Percentiles rank a stretch among this genome's conserved stretches.
phyloP scores from a whole-genome alignment of 768 basidiomycete species.

The Tylopilus rubrobrunneus region DNA sequence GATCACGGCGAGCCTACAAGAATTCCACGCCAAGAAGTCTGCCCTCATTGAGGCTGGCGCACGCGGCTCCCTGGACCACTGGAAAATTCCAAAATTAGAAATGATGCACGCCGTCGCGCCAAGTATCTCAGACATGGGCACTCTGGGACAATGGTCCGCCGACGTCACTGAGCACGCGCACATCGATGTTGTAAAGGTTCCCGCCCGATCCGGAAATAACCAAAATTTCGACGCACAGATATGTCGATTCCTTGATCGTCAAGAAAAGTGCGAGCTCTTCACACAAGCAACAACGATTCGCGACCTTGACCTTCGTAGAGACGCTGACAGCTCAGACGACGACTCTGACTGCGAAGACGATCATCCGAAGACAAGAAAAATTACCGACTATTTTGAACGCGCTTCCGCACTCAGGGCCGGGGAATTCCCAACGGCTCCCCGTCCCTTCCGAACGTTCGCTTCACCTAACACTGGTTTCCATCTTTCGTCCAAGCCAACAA shows the following conservation, averaged over 20 bases:
- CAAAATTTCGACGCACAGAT: neutral
- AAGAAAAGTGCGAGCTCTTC: neutral
- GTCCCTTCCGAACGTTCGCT: neutral
- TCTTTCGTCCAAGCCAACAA: neutral
- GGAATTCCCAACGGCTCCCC: neutral
- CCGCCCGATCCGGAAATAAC: neutral
- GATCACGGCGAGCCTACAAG: neutral
- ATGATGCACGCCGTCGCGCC: neutral
- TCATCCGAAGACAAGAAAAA: neutral
- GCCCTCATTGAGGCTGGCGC: neutral
- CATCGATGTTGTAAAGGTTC: neutral
- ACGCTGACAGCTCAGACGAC: too few relatives aligned
- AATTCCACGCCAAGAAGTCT: neutral
- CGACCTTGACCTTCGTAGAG: neutral
- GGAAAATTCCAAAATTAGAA: neutral
- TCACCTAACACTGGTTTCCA: neutral
- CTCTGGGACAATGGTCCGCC: neutral
- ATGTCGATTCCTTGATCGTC: neutral
- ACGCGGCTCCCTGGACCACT: neutral
- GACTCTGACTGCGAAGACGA: too few relatives aligned
- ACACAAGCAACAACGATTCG: neutral
- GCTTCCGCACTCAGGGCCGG: too few relatives aligned
- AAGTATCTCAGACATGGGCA: neutral
- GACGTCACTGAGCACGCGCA: neutral
- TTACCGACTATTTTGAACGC: neutral